phyloP scores from a whole-genome alignment of 1,139 yeast genomes.

The Pichia cactophila region DNA sequence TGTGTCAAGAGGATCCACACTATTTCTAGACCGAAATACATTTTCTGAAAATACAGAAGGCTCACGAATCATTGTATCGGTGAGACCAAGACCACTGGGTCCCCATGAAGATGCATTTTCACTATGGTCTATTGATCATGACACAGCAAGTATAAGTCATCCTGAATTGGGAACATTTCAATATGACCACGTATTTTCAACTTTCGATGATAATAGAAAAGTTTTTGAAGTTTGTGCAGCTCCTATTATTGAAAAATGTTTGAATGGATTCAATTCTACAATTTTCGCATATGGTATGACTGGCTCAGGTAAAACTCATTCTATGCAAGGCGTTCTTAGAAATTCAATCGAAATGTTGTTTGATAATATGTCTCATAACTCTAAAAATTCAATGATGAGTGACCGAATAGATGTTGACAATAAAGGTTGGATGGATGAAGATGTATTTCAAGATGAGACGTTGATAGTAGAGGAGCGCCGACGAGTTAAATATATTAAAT shows the following conservation, averaged over 20 bases:
- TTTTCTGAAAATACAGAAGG: not conserved
- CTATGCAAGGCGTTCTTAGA: slow-evolving; percentile 68
- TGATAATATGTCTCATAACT: not conserved
- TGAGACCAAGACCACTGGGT: slow-evolving; percentile 46
- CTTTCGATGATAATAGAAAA: slow-evolving; percentile 41
- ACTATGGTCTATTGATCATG: slow-evolving; percentile 10
- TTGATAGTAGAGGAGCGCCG: slow-evolving; percentile 10
- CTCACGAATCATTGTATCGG: slow-evolving; percentile 45
- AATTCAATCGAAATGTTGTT: slow-evolving; percentile 9
- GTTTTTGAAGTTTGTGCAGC: slow-evolving; percentile 59
- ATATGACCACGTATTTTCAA: slow-evolving; percentile 72
- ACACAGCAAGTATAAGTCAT: slow-evolving; percentile 27
- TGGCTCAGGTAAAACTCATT: slow-evolving; percentile 90
- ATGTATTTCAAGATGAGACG: slow-evolving; percentile 10
- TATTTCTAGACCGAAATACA: no score
- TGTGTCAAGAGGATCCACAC: slow-evolving; percentile 3
- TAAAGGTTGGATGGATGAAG: not conserved
- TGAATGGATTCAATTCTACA: slow-evolving; percentile 82
- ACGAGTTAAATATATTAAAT: slow-evolving; percentile 23
- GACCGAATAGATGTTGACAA: slow-evolving; percentile 9
- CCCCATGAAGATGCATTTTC: slow-evolving; percentile 8
- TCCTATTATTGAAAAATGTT: slow-evolving; percentile 55
- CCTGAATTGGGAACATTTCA: slow-evolving; percentile 49
- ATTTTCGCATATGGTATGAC: slow-evolving; percentile 94
- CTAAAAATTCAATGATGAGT: not conserved